phyloP scores from a whole-genome alignment of 306 rosid species.

The Pyrus bretschneideri region DNA sequence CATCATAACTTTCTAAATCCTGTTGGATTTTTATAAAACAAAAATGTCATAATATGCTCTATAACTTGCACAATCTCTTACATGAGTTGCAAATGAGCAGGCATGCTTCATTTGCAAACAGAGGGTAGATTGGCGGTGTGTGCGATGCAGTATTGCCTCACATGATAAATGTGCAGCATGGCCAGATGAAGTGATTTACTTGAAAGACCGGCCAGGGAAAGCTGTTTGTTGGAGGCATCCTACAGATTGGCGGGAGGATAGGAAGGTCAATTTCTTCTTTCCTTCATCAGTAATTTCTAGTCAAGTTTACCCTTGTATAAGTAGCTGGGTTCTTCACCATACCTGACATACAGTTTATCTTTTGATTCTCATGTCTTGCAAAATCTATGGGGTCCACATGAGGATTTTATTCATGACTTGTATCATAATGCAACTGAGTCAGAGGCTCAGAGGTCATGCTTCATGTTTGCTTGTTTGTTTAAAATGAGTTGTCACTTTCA shows the following conservation, averaged over 20 bases:
- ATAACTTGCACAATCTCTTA: neutral
- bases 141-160: conserved; percentile 55
- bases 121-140: conserved; percentile 53
- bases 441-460: neutral
- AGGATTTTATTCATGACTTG: neutral
- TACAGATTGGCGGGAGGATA: conserved; percentile 61
- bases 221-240: conserved; percentile 93
- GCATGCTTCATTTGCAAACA: conserved; percentile 75
- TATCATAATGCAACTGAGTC: neutral
- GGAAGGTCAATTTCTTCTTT: conserved; percentile 78
- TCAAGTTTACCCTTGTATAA: neutral
- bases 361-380: neutral
- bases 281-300: conserved; percentile 30
- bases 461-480: neutral
- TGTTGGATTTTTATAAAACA: neutral
- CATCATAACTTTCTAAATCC: neutral
- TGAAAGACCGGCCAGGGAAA: conserved; percentile 43
- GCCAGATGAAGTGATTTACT: conserved; percentile 54
- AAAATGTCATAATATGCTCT: neutral
- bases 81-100: conserved; percentile 26
- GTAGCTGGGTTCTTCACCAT: neutral
- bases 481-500: neutral
- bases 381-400: neutral
- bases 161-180: conserved; percentile 82
- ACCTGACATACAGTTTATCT: neutral